Evolutionary conservation across 257 asterid genomes (phyloP).

Genomic region (Solanum pennellii): DNA sequence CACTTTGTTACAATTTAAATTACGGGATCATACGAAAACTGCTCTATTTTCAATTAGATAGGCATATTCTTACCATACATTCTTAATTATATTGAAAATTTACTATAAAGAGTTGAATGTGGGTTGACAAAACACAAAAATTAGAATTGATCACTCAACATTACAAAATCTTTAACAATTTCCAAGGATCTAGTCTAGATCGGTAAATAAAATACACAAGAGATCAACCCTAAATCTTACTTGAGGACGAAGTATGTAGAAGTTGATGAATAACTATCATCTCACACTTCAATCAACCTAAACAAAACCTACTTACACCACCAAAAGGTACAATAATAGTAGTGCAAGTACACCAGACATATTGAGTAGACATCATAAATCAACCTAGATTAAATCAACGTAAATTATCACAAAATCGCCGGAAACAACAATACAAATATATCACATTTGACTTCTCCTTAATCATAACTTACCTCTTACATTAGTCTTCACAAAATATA

Average conservation of each 20-base stretch:
- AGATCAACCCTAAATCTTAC: no score
- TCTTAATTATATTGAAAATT: no score
- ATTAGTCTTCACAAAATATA: neutral
- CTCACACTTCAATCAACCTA: neutral
- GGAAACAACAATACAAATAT: neutral
- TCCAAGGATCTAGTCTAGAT: neutral
- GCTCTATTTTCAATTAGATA: neutral
- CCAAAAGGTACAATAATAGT: neutral
- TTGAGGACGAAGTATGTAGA: neutral
- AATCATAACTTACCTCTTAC: neutral
- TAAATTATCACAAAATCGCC: no score
- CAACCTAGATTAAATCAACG: neutral
- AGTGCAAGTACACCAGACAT: neutral
- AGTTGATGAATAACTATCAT: neutral
- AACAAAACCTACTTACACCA: neutral
- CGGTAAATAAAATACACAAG: neutral
- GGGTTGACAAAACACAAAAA: neutral
- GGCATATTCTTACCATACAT: no score
- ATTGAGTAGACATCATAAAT: neutral
- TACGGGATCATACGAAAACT: neutral
- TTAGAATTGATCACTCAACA: neutral
- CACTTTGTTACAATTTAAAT: no score
- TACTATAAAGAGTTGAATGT: neutral
- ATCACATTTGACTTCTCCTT: neutral
- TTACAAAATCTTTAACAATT: neutral